These are phyloP conservation scores for Cymbopogon flexuosus DNA, from an alignment of 202 grass and related monocot species.

Conservation along the genomic window DNA sequence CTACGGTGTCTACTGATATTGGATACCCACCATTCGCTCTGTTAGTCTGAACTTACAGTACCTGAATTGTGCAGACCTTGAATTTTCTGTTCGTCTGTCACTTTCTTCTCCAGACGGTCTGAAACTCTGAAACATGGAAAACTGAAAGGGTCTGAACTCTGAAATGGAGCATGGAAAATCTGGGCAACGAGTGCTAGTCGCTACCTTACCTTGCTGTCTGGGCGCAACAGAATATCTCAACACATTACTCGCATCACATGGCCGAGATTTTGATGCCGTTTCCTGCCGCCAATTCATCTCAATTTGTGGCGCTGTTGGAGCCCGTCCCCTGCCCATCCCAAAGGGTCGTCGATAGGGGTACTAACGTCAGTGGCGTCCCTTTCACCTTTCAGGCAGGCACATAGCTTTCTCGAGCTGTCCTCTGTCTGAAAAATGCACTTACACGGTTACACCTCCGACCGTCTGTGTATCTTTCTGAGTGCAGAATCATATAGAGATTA, in stretches of 20 bases:
- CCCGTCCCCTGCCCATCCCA: slow-evolving; percentile 1
- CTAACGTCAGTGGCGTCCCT: background rate
- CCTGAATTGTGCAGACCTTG: background rate
- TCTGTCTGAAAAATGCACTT: background rate
- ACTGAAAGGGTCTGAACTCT: background rate
- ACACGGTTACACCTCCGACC: no score
- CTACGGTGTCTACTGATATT: background rate
- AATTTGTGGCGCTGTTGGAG: background rate
- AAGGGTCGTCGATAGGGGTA: background rate
- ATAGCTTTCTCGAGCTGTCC: background rate
- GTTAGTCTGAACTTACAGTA: background rate
- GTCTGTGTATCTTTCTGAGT: background rate
- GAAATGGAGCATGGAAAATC: background rate
- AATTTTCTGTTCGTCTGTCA: background rate
- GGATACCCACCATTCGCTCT: background rate
- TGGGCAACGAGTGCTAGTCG: background rate
- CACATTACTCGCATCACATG: background rate
- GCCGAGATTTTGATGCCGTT: background rate
- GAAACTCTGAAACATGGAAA: background rate
- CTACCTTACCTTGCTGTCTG: background rate
- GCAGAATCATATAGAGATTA: background rate
- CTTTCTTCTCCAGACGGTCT: background rate
- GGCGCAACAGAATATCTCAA: background rate
- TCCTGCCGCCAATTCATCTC: background rate
- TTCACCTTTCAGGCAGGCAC: background rate